Evolutionary conservation across 2,329 filamentous ascomycete species (phyloP).

Genomic region (Diaporthe citri): DNA sequence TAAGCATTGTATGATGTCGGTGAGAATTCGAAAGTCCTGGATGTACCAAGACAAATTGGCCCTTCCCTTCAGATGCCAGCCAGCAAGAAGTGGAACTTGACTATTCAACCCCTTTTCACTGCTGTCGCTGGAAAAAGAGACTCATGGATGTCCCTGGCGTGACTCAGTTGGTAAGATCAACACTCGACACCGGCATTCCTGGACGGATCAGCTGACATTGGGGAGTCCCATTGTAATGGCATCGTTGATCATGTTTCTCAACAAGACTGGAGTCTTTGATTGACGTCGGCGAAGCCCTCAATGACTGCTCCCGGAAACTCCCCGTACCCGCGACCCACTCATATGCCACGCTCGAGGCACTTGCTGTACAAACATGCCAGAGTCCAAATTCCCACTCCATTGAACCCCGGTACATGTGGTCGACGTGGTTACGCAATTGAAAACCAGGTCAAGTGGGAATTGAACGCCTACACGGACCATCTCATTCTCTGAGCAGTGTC

Average conservation of each 20-base stretch:
- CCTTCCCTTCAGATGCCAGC: neutral
- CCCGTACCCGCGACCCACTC: constrained; percentile 6
- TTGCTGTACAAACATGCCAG: neutral
- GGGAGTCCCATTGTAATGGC: neutral
- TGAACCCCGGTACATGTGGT: neutral
- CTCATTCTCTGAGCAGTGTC: neutral
- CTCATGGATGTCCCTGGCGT: neutral
- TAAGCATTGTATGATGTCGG: neutral
- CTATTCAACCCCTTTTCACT: neutral
- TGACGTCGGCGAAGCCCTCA: neutral
- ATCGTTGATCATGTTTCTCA: neutral
- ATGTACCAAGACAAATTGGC: neutral
- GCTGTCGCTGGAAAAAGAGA: neutral
- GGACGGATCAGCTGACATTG: neutral
- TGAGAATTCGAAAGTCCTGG: neutral
- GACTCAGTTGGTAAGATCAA: neutral
- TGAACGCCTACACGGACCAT: neutral
- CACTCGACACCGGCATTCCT: neutral
- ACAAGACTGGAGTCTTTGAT: neutral
- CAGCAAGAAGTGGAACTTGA: neutral
- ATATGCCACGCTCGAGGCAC: neutral
- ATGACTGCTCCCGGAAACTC: neutral
- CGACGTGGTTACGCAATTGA: neutral
- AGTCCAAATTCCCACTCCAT: neutral
- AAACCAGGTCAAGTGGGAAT: neutral